These are phyloP conservation scores for Boletellus ananiceps DNA, from an alignment of 768 basidiomycete species.

Conservation along the genomic window DNA sequence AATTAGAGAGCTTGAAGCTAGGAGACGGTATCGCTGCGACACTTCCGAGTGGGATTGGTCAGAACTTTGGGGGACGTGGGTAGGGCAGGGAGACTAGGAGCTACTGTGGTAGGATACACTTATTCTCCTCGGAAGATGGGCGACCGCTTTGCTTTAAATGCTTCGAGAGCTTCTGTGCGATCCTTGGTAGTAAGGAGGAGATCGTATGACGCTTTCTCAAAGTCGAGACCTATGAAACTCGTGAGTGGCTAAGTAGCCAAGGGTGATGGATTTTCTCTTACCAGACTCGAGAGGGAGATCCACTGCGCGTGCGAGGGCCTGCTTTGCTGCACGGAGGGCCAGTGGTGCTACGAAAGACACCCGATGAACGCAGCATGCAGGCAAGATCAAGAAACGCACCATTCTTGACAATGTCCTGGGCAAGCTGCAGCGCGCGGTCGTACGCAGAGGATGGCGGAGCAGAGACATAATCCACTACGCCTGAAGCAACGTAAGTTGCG, in stretches of 20 bases:
- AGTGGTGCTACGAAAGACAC: conserved; percentile 57
- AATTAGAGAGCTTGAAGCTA: conserved; percentile 64
- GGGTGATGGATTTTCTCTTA: conserved; percentile 13
- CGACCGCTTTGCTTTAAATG: conserved; percentile 79
- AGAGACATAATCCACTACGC: conserved; percentile 80
- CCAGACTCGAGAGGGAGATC: conserved; percentile 77
- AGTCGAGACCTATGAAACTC: conserved; percentile 65
- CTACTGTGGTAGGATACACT: conserved; percentile 2
- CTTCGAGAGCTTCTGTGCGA: conserved; percentile 76
- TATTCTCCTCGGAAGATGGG: conserved; percentile 82
- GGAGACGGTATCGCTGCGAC: conserved; percentile 55
- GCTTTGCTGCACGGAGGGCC: conserved; percentile 84
- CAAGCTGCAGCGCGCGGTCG: conserved; percentile 68
- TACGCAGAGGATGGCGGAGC: conserved; percentile 53
- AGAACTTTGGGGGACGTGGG: conserved; percentile 48
- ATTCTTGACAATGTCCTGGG: conserved; percentile 58
- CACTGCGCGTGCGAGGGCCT: conserved; percentile 75
- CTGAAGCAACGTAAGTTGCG: conserved; percentile 35
- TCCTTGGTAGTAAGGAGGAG: conserved; percentile 70
- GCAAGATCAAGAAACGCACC: conserved; percentile 38
- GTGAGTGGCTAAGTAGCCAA: neutral
- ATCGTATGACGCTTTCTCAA: conserved; percentile 84
- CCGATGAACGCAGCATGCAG: neutral
- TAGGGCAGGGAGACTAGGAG: conserved; percentile 27
- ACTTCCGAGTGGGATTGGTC: conserved; percentile 54